Evolutionary conservation across 2,329 filamentous ascomycete genomes (phyloP).

Genomic region (Arthrobotrys megalospora): DNA sequence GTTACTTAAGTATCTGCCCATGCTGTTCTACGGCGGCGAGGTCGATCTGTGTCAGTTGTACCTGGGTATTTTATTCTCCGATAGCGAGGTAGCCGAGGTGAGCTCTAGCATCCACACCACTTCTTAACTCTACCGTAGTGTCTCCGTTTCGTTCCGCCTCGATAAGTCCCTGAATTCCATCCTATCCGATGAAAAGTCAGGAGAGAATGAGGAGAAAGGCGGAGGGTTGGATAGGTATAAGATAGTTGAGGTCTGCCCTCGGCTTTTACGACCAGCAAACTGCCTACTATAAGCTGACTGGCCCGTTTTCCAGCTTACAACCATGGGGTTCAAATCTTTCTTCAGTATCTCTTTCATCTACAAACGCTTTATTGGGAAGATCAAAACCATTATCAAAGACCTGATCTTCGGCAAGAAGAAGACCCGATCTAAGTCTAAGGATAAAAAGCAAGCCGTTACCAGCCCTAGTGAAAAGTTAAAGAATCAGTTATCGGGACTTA

Average conservation of each 20-base stretch:
- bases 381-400: conserved; percentile 33
- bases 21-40: neutral
- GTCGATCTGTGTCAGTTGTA: conserved; percentile 3
- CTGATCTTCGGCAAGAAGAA: conserved; percentile 42
- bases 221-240: neutral
- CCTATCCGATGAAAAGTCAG: neutral
- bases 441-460: neutral
- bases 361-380: conserved; percentile 37
- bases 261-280: no score
- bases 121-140: neutral
- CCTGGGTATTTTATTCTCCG: conserved; percentile 10
- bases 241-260: neutral
- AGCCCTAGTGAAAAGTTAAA: neutral
- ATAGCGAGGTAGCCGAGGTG: conserved; percentile 8
- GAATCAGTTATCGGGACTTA: conserved; percentile 13
- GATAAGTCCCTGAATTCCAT: neutral
- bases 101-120: conserved; percentile 4
- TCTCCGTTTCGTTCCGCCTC: conserved; percentile 1
- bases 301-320: neutral
- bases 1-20: neutral
- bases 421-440: conserved; percentile 25
- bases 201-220: neutral
- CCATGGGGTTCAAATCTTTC: conserved; percentile 33
- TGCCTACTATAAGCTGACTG: neutral
- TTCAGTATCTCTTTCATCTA: conserved; percentile 47